phyloP scores from a whole-genome alignment of 2,329 filamentous ascomycete genomes.

The Samsoniella hepiali region DNA sequence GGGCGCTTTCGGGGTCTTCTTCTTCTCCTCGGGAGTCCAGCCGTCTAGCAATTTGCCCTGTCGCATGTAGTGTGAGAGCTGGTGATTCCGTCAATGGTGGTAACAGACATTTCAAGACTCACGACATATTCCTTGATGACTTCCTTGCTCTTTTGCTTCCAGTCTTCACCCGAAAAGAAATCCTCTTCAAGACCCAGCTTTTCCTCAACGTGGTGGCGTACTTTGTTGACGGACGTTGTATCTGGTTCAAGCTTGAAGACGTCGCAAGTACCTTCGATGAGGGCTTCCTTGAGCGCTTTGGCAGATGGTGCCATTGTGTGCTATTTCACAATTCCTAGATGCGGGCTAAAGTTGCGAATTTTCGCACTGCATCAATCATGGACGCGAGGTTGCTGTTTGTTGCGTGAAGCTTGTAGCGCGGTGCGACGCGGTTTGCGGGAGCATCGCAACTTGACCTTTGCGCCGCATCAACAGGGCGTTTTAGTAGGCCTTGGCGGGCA shows the following conservation, averaged over 20 bases:
- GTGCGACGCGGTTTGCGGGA: constrained; percentile 6
- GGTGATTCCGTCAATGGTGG: not conserved
- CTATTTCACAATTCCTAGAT: not conserved
- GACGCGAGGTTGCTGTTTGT: not conserved
- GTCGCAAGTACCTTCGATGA: constrained; percentile 45
- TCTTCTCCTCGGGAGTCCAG: constrained; percentile 28
- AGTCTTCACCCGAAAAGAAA: constrained; percentile 48
- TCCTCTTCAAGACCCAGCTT: constrained; percentile 46
- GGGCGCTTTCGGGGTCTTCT: constrained; percentile 21
- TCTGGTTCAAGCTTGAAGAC: constrained; percentile 45
- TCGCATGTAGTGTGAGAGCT: constrained; percentile 15
- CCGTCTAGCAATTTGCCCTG: constrained; percentile 38
- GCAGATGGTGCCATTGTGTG: constrained; percentile 40
- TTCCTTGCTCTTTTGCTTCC: constrained; percentile 58
- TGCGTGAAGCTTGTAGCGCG: not conserved
- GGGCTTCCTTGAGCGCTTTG: constrained; percentile 42
- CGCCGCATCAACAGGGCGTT: not conserved
- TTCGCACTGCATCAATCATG: not conserved
- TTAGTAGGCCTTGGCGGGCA: not conserved
- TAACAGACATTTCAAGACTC: constrained; percentile 28
- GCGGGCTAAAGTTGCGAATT: not conserved
- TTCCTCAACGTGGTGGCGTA: constrained; percentile 52
- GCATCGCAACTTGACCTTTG: constrained; percentile 8
- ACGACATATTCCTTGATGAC: constrained; percentile 57
- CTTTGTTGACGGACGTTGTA: constrained; percentile 53